Evolutionary conservation across 2,329 filamentous ascomycete genomes (phyloP).

Genomic region (Cytospora mali): DNA sequence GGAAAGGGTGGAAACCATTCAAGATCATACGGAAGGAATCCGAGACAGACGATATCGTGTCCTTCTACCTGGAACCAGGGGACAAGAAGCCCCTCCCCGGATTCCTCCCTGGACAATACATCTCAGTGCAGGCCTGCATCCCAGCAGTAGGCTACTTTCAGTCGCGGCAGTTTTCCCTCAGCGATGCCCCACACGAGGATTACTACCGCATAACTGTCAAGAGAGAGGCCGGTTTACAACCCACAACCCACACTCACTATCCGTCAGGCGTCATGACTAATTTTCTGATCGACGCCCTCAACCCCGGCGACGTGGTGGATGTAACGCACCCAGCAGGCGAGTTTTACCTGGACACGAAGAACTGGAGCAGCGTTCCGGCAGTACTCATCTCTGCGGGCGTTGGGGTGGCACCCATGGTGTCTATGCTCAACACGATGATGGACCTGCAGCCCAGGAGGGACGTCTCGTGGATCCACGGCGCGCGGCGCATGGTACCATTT

Average conservation of each 20-base stretch:
- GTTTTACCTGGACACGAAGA: constrained; percentile 56
- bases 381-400: constrained; percentile 65
- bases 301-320: constrained; percentile 63
- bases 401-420: constrained; percentile 61
- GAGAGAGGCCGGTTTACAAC: constrained; percentile 60
- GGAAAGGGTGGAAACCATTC: constrained; percentile 71
- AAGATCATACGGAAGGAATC: constrained; percentile 64
- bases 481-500: constrained; percentile 56
- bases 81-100: constrained; percentile 62
- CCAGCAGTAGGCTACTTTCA: constrained; percentile 62
- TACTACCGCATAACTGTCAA: constrained; percentile 75
- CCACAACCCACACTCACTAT: constrained; percentile 31
- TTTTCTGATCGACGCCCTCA: constrained; percentile 63
- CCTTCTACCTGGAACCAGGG: constrained; percentile 68
- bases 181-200: constrained; percentile 61
- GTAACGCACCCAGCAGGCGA: constrained; percentile 69
- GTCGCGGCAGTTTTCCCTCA: constrained; percentile 73
- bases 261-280: constrained; percentile 67
- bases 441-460: constrained; percentile 49
- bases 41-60: constrained; percentile 70
- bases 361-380: constrained; percentile 48
- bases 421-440: constrained; percentile 60
- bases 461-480: constrained; percentile 63
- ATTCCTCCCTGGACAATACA: constrained; percentile 73
- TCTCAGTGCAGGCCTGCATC: constrained; percentile 63